phyloP scores from a whole-genome alignment of 768 basidiomycete genomes.

The Boletus speciosus region DNA sequence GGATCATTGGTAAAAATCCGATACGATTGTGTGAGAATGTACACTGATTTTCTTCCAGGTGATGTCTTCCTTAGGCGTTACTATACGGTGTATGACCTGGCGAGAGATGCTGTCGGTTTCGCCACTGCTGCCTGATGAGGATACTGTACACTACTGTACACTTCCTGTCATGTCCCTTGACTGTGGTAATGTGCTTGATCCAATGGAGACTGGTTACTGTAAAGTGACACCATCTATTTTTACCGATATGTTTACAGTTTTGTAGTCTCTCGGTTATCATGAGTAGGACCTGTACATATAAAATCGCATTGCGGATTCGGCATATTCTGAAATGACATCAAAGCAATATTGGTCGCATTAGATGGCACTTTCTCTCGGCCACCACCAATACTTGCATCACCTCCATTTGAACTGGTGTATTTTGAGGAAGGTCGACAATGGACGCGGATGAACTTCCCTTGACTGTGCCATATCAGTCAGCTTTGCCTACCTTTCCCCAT shows the following conservation, averaged over 20 bases:
- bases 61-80: slow-evolving; percentile 92
- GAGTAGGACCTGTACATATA: background rate
- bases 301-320: background rate
- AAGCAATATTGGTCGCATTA: too few species aligned
- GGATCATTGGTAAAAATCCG: slow-evolving; percentile 73
- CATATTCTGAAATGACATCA: background rate
- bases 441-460: slow-evolving; percentile 2
- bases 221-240: background rate
- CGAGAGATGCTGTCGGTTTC: slow-evolving; percentile 78
- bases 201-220: background rate
- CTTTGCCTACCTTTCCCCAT: background rate
- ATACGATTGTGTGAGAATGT: background rate
- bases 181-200: slow-evolving; percentile 11
- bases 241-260: background rate
- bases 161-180: background rate
- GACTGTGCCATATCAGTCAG: background rate
- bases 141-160: background rate
- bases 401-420: background rate
- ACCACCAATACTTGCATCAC: background rate
- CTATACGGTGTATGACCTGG: slow-evolving; percentile 87
- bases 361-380: background rate
- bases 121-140: slow-evolving; percentile 43
- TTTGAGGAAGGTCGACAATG: slow-evolving; percentile 10
- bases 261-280: background rate
- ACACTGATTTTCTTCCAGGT: slow-evolving; percentile 38